Base-by-base conservation (phyloP, 768 basidiomycete genomes). In the Mycena chlorophos region DNA sequence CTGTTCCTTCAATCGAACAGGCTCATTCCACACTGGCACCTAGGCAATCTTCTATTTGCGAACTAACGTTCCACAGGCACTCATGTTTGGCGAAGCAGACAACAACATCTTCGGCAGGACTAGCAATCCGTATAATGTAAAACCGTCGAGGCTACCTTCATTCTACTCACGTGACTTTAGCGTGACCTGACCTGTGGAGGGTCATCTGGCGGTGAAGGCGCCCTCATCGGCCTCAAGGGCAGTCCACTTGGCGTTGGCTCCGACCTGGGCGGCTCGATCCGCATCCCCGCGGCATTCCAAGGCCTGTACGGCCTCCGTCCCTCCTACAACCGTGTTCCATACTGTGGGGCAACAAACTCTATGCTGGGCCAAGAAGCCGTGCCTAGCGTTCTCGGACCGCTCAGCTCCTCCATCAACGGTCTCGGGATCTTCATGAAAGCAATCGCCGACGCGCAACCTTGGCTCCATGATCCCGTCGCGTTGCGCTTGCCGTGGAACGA, bases 51-150 rank as follows among this genome's bases (percentile, higher is more conserved):
- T 83, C 1, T 90, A 83, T 52, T 84, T 87, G 3, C 81, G 79
- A 60, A 89, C 86, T 1, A 89, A 89, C 62, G 69, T 89, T 17
- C 87, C 88, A 0, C 88, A 91, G 65, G 86, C 88, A 2, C 67
- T 89, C 12, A 85, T 88, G 85, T 87, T 84, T 66, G 42, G 69
- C n/a, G 92, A 95, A 68, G 85, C 88, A 0, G 82, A 75, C 73
- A 94, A 94, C 65, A 71, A 84, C 57, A 75, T 92, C 25, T 94
- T 88, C 62, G 91, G 91, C 1, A 76, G 88, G 40, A 93, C 91
- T 1, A 65, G 72, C 22, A 91, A 92, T 63, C 90, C 90, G 0
- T 74, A 76, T 65, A 91, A 92, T 65, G n/a, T 6, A 6, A 43
- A 45, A 8, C 42, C 22, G 28, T 34, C 39, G 20, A 22, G 26